Evolutionary conservation across 2,329 filamentous ascomycete genomes (phyloP).

Genomic region (Lachnellula cervina): DNA sequence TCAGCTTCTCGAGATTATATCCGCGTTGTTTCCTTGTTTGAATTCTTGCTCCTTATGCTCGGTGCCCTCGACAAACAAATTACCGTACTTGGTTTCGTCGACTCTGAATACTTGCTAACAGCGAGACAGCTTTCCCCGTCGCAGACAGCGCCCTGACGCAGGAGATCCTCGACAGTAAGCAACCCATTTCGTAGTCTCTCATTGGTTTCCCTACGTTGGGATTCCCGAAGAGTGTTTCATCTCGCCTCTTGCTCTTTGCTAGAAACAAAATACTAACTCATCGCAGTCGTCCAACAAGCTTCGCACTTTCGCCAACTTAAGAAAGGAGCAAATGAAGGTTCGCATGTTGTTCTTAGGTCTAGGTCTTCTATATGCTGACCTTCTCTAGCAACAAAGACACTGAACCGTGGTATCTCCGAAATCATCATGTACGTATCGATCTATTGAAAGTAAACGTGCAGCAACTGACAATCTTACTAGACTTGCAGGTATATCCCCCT

Average conservation of each 20-base stretch:
- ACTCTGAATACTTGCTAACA: constrained; percentile 1
- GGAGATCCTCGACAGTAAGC: constrained; percentile 75
- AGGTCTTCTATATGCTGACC: background rate
- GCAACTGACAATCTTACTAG: too few species aligned
- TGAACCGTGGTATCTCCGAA: constrained; percentile 88
- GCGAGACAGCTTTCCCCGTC: constrained; percentile 57
- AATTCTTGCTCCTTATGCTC: background rate
- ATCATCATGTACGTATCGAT: constrained; percentile 58
- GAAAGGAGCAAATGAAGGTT: constrained; percentile 78
- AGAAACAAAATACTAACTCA: too few species aligned
- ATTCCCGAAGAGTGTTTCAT: too few species aligned
- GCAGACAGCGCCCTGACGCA: constrained; percentile 71
- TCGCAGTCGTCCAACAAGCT: constrained; percentile 17
- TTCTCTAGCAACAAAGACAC: constrained; percentile 61
- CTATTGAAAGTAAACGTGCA: too few species aligned
- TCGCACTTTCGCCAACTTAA: constrained; percentile 68
- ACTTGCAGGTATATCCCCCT: too few species aligned
- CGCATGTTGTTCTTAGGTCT: background rate
- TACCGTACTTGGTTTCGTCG: background rate
- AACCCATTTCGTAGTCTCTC: background rate
- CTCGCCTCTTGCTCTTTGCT: too few species aligned
- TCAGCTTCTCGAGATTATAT: background rate
- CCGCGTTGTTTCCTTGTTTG: background rate
- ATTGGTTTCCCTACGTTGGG: too few species aligned
- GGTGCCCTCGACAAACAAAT: background rate